Base-by-base conservation (phyloP, 225 moss, liverwort and hornwort species). In the Climacium dendroides region DNA sequence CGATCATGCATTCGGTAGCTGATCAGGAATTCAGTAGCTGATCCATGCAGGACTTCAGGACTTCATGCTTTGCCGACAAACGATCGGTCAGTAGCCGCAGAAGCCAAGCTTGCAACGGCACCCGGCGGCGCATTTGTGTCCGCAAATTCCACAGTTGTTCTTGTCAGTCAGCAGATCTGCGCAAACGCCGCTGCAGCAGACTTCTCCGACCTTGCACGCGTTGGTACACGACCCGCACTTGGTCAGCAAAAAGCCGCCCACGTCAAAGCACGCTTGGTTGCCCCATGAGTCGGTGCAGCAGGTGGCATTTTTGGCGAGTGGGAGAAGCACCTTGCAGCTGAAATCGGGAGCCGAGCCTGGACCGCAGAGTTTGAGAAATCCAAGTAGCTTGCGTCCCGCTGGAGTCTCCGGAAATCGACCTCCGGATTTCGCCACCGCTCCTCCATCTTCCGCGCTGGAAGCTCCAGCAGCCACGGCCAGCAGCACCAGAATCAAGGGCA, bases 261-360 rank as follows among this genome's bases (percentile, higher is more conserved):
- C 57, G 57, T 78, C 57, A 7, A 2, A 76, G 53, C 76, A 76
- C 24, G 0, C 0, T 24, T 9, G 8, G 50, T 0, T 20, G 50
- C 43, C 48, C 2, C 2, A 2, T 0, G 0, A 0, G 54, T 37
- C 7, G 37, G 53, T 5, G 78, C 78, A 57, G 78, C 57, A 78
- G 0, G 2, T 7, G 2, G 55, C 4, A 3, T 55, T 10, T 0
- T 26, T 55, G 15, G 55, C 37, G 0, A 1, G 0, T 1, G 11
- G 8, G 25, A 77, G 54, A 25, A 6, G 0, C 4, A 0, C 2
- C 3, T 2, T 1, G 37, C 78, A 78, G 28, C 1, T 5, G 57
- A 5, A 57, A 78, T n/a, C 0, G 57, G 78, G 78, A 26, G 55
- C 39, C 18, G 18, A 2, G 28, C 78, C 78, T 20, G 5, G 0